These are phyloP conservation scores for Physcomitrium patens DNA, from an alignment of 225 moss, liverwort and hornwort genomes.

Conservation along the genomic window DNA sequence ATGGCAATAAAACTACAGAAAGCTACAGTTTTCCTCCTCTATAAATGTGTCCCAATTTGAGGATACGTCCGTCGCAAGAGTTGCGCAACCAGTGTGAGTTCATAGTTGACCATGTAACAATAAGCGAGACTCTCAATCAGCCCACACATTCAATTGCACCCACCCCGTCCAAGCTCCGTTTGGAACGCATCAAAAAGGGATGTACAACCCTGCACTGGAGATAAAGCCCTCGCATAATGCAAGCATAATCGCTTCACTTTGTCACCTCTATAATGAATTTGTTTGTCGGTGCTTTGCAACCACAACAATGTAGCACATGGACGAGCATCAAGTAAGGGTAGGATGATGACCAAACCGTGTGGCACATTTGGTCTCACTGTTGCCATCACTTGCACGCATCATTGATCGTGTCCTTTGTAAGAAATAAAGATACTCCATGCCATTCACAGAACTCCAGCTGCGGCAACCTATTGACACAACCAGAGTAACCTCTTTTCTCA, in stretches of 20 bases:
- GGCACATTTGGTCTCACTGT: constrained; percentile 26
- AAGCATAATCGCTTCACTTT: constrained; percentile 10
- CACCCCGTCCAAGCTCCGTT: too few relatives aligned
- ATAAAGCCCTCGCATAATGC: too few relatives aligned
- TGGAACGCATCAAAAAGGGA: too few relatives aligned
- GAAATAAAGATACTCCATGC: constrained; percentile 96
- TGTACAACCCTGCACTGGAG: too few relatives aligned
- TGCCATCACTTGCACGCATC: constrained; percentile 16
- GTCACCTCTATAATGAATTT: constrained; percentile 12
- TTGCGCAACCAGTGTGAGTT: too few relatives aligned
- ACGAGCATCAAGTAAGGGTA: constrained; percentile 18
- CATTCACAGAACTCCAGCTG: constrained; percentile 84
- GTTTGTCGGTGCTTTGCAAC: constrained; percentile 29
- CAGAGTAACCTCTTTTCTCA: constrained; percentile 23
- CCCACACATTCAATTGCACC: too few relatives aligned
- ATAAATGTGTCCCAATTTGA: too few relatives aligned
- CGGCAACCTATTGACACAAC: constrained; percentile 63
- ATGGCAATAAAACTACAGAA: too few relatives aligned
- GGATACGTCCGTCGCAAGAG: too few relatives aligned
- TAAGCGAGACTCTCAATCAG: too few relatives aligned
- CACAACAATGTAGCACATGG: constrained; percentile 36
- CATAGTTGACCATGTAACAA: too few relatives aligned
- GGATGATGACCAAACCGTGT: constrained; percentile 28
- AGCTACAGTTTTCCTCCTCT: too few relatives aligned
- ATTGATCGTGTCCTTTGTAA: constrained; percentile 78